phyloP scores from a whole-genome alignment of 208 protist species.

The Trypanosomatidae sp. region DNA sequence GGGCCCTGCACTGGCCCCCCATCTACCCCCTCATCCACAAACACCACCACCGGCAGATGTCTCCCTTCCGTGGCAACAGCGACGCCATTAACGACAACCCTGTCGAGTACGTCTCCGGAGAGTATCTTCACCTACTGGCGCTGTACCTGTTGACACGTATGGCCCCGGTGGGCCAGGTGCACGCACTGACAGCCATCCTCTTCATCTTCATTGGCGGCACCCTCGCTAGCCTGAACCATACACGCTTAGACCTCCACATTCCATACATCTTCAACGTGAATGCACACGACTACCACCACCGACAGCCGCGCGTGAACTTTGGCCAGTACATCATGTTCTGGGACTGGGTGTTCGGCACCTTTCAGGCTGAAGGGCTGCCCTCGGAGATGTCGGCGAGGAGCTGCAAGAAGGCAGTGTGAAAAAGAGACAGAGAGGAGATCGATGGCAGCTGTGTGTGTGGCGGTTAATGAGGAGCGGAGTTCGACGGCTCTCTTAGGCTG shows the following conservation, averaged over 20 bases:
- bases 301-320: constrained; percentile 86
- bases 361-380: constrained; percentile 43
- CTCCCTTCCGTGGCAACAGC: constrained; percentile 86
- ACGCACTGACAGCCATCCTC: constrained; percentile 53
- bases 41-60: constrained; percentile 90
- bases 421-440: neutral
- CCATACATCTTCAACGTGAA: constrained; percentile 86
- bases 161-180: constrained; percentile 49
- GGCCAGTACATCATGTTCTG: constrained; percentile 94
- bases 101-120: constrained; percentile 87
- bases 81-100: constrained; percentile 93
- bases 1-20: constrained; percentile 78
- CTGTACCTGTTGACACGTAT: constrained; percentile 76
- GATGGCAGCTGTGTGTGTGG: neutral
- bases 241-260: constrained; percentile 78
- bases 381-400: constrained; percentile 19
- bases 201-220: constrained; percentile 88
- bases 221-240: constrained; percentile 91
- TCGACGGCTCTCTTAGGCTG: neutral
- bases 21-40: constrained; percentile 91
- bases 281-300: constrained; percentile 90
- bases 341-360: constrained; percentile 90
- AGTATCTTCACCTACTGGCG: constrained; percentile 88
- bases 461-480: neutral
- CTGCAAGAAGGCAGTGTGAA: constrained; percentile 9